A percentile compares a stretch with the other conserved stretches of the same genome.
Conservation (phyloP, 2,329 filamentous ascomycete genomes). For the Penicillium corylophilum region DNA sequence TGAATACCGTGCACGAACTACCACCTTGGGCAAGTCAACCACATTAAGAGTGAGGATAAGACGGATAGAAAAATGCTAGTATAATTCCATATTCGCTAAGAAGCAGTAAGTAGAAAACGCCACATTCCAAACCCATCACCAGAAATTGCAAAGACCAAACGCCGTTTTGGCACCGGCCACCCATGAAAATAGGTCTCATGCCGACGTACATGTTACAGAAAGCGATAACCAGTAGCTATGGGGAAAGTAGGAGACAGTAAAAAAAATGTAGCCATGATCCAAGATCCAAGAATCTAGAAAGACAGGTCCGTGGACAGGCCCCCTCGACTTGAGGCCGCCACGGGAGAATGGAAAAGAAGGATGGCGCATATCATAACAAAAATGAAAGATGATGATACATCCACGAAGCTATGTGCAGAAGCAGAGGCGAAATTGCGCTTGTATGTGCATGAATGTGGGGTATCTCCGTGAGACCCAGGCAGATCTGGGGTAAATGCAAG, state of each 20-base stretch:
- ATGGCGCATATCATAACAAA: constrained; percentile 18
- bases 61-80: constrained; percentile 1
- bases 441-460: constrained; percentile 24
- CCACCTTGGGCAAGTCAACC: not conserved
- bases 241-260: not conserved
- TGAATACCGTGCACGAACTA: too few relatives aligned
- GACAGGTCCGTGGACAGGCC: constrained; percentile 13
- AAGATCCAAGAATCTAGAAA: constrained; percentile 19
- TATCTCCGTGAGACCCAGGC: constrained; percentile 20
- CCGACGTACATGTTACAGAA: constrained; percentile 18
- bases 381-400: constrained; percentile 32
- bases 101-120: constrained; percentile 2
- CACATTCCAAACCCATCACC: constrained; percentile 7
- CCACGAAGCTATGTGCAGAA: constrained; percentile 32
- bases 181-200: constrained; percentile 10
- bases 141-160: constrained; percentile 16
- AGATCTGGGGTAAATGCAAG: constrained; percentile 12
- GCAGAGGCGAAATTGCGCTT: constrained; percentile 11
- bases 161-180: constrained; percentile 13
- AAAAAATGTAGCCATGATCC: constrained; percentile 4
- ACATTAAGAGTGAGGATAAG: not conserved
- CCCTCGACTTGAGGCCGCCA: not conserved
- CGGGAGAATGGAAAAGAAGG: constrained; percentile 13
- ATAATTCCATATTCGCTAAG: not conserved
- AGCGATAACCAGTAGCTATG: constrained; percentile 2